Base-by-base conservation (phyloP, 306 rosid genomes). In the Prunus mira region DNA sequence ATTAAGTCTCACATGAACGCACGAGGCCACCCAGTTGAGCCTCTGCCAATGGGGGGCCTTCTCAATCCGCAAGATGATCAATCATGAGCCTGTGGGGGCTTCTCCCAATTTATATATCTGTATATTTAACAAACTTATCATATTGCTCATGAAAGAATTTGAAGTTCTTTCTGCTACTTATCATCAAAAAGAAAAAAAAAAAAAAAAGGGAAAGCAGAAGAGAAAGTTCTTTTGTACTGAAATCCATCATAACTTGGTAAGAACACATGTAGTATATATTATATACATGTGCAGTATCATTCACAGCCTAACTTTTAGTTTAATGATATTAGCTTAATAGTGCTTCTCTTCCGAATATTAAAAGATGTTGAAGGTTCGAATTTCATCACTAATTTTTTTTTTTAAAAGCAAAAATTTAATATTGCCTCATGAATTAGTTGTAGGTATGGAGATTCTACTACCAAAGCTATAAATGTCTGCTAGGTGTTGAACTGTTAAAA, bases 1-100 rank as follows among this genome's bases (percentile, higher is more conserved):
- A 78, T 86, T 76, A 34, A 87, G 77, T 84, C 82, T 82, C 97
- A 91, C 93, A 91, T 91, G 97, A 87, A 86, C 2, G 93, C 96
- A 91, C 85, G 91, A 88, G 87, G 90, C 76, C 84, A 64, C 84
- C 87, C 83, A 84, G 85, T 83, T 82, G 67, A 72, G 82, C 88
- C 62, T 75, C 65, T 58, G 79, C 82, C 81, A 79, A 57, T 65
- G 57, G 79, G 80, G 82, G 82, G 70, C 78, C 71, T 60, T 65
- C 67, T 54, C 27, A 74, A 65, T 74, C 61, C 52, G 61, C 49
- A 80, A 77, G 81, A 85, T 76, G 56, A 45, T 71, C 82, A 83
- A 87, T 87, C 86, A 87, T 87, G 76, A 54, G 72, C 58, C 24
- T 69, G 83, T 83, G 83, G 86, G 87, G 86, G 62, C 79, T 78